phyloP scores from a whole-genome alignment of 2,329 filamentous ascomycete genomes.

The Chaetoscypha palmicola region DNA sequence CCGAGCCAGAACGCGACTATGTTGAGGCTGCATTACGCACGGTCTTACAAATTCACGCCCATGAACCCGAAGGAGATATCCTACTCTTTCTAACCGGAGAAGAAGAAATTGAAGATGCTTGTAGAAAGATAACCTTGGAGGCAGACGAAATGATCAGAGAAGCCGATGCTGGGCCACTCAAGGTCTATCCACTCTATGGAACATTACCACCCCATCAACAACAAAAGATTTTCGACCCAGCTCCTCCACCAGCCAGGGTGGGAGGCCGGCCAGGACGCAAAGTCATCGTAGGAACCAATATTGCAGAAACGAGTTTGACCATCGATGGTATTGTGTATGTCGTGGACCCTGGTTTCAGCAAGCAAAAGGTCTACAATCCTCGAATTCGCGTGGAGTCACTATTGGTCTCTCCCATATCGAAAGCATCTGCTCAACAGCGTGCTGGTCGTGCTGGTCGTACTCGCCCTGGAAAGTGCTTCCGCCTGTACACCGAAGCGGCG shows the following conservation, averaged over 20 bases:
- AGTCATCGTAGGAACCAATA: constrained; percentile 91
- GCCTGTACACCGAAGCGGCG: constrained; percentile 87
- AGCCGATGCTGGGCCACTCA: constrained; percentile 82
- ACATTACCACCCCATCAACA: constrained; percentile 88
- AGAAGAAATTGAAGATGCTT: constrained; percentile 96
- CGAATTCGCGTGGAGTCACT: constrained; percentile 93
- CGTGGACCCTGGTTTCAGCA: constrained; percentile 98
- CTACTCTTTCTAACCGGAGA: constrained; percentile 94
- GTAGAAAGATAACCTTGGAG: constrained; percentile 83
- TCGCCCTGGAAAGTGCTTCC: constrained; percentile 95
- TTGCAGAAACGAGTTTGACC: constrained; percentile 93
- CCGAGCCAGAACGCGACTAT: constrained; percentile 92
- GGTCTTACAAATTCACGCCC: constrained; percentile 92
- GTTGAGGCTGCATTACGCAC: constrained; percentile 92
- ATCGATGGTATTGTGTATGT: constrained; percentile 99
- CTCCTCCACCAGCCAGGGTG: constrained; percentile 63
- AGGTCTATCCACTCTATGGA: constrained; percentile 90
- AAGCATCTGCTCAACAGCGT: constrained; percentile 92
- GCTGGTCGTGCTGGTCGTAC: constrained; percentile 99
- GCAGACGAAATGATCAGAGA: constrained; percentile 87
- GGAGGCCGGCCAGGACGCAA: constrained; percentile 88
- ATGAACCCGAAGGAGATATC: constrained; percentile 86
- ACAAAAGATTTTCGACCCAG: constrained; percentile 88
- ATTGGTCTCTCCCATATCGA: constrained; percentile 95
- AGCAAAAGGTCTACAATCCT: constrained; percentile 99